A percentile compares a stretch with the other conserved stretches of the same genome.
phyloP scores from a whole-genome alignment of 2,329 filamentous ascomycete genomes.

The Hypocrella siamensis region DNA sequence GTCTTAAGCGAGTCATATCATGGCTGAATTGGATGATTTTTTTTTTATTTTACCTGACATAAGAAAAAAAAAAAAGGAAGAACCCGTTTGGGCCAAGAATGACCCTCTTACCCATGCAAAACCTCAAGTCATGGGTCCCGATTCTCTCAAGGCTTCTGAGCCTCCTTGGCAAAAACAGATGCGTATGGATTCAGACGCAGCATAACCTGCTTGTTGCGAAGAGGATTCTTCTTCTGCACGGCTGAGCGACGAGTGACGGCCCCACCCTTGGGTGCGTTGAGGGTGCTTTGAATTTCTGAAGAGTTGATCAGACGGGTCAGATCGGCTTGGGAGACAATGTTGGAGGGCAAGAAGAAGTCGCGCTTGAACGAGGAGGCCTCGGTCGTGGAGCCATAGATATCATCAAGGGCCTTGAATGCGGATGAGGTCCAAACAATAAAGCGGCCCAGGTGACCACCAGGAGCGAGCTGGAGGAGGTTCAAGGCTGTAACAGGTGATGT shows the following conservation, averaged over 20 bases:
- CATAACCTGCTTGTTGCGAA: constrained; percentile 96
- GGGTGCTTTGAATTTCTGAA: constrained; percentile 91
- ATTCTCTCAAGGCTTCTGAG: constrained; percentile 16
- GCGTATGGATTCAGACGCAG: constrained; percentile 98
- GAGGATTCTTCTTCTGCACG: constrained; percentile 99
- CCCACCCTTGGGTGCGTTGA: constrained; percentile 81
- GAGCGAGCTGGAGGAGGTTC: constrained; percentile 98
- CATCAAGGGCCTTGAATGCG: constrained; percentile 91
- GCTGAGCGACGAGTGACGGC: constrained; percentile 75
- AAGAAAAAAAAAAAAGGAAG: neutral
- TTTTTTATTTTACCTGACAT: neutral
- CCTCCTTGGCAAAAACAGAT: constrained; percentile 64
- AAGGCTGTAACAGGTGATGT: constrained; percentile 83
- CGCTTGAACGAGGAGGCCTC: constrained; percentile 87
- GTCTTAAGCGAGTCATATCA: too few relatives aligned
- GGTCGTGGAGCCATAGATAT: constrained; percentile 90
- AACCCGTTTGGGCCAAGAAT: too few relatives aligned
- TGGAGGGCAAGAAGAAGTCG: constrained; percentile 93
- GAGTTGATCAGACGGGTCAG: constrained; percentile 98
- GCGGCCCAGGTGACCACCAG: constrained; percentile 94
- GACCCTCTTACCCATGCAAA: too few relatives aligned
- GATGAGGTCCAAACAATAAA: constrained; percentile 99
- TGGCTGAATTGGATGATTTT: too few relatives aligned
- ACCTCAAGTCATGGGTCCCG: neutral
- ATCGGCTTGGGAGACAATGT: constrained; percentile 87